Percentiles rank a stretch among this genome's conserved stretches.
phyloP scores from a whole-genome alignment of 257 asterid genomes.

The Voacanga thouarsii region DNA sequence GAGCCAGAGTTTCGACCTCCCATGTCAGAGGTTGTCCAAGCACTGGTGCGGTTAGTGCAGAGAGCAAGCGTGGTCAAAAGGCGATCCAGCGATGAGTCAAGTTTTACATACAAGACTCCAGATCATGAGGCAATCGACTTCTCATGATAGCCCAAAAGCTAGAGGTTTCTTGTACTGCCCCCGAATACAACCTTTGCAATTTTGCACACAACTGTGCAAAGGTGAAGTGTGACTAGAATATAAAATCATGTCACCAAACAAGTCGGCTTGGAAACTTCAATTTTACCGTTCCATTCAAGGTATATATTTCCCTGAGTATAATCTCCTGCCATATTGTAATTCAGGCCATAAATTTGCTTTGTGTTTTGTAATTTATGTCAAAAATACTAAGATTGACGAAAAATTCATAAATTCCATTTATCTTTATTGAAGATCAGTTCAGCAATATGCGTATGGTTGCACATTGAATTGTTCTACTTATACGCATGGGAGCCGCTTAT shows the following conservation, averaged over 20 bases:
- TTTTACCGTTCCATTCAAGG: background rate
- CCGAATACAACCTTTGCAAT: conserved; percentile 41
- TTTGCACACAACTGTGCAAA: conserved; percentile 42
- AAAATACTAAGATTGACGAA: background rate
- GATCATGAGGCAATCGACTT: conserved; percentile 62
- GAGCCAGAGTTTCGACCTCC: conserved; percentile 98
- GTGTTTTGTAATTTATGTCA: background rate
- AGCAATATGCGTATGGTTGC: too few species aligned
- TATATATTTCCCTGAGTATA: background rate
- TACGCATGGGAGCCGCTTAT: too few species aligned
- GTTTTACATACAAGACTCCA: conserved; percentile 65
- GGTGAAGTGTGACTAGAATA: conserved; percentile 16
- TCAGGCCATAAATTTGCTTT: background rate
- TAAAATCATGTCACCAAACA: background rate
- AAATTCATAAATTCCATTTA: background rate
- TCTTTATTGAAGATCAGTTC: too few species aligned
- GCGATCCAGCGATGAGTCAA: conserved; percentile 70
- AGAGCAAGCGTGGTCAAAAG: conserved; percentile 69
- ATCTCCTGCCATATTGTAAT: background rate
- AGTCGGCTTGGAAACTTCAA: background rate
- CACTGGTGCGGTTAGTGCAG: conserved; percentile 86
- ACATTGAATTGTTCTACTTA: too few species aligned
- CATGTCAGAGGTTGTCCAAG: conserved; percentile 97
- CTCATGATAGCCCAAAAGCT: conserved; percentile 25
- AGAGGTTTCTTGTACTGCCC: background rate